phyloP scores from a whole-genome alignment of 495 filamentous ascomycete species.

The Parathielavia appendiculata region DNA sequence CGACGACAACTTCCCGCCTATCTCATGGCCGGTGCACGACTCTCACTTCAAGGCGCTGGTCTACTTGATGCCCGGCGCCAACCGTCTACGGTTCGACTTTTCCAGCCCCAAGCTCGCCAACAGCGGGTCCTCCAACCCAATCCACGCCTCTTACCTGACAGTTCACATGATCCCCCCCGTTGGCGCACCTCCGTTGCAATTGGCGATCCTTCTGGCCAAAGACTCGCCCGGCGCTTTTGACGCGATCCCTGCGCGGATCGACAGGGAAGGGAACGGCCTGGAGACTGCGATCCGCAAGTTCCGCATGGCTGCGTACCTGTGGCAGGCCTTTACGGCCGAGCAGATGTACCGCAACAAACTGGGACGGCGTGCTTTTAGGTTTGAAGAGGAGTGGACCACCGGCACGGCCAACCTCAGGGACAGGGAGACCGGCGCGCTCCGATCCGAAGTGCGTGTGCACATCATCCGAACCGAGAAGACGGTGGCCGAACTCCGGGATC shows the following conservation, averaged over 20 bases:
- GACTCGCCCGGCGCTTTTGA: constrained; percentile 87
- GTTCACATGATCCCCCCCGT: constrained; percentile 79
- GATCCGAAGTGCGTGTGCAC: constrained; percentile 85
- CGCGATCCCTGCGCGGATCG: constrained; percentile 65
- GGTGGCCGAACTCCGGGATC: constrained; percentile 71
- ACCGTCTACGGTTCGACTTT: constrained; percentile 81
- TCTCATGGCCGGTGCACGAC: constrained; percentile 75
- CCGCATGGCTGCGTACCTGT: constrained; percentile 85
- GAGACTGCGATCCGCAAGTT: constrained; percentile 80
- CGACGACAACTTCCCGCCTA: constrained; percentile 76
- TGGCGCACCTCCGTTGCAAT: constrained; percentile 70
- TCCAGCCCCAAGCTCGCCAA: constrained; percentile 71
- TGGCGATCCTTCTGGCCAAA: constrained; percentile 77
- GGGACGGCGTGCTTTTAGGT: constrained; percentile 76
- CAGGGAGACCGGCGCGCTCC: constrained; percentile 60
- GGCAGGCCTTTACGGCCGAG: constrained; percentile 92
- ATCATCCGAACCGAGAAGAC: constrained; percentile 78
- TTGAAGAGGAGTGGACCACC: constrained; percentile 88
- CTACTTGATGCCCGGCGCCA: constrained; percentile 81
- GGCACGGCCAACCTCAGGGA: constrained; percentile 72
- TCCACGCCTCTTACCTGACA: constrained; percentile 71
- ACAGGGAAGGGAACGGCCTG: constrained; percentile 74
- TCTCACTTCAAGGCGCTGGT: constrained; percentile 86
- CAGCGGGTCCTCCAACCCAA: constrained; percentile 59
- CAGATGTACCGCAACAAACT: constrained; percentile 88